These are phyloP conservation scores for Juglanconis oblonga DNA, from an alignment of 2,329 filamentous ascomycete species.

Conservation along the genomic window DNA sequence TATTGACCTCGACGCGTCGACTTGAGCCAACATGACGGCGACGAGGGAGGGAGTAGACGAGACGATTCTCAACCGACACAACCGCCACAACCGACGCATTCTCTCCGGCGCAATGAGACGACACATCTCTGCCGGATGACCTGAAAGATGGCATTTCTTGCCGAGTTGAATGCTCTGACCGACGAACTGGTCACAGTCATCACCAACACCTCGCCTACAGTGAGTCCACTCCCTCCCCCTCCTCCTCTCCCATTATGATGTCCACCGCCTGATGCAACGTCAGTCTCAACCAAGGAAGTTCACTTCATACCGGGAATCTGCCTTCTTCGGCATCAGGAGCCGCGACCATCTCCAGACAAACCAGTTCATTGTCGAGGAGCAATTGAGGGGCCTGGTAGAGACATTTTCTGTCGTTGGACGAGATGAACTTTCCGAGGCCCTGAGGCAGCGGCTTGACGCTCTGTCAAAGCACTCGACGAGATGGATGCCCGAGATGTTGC, in stretches of 20 bases:
- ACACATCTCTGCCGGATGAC: not conserved
- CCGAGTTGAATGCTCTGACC: slow-evolving; percentile 60
- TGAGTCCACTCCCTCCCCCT: slow-evolving; percentile 37
- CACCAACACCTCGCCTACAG: slow-evolving; percentile 52
- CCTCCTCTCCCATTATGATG: not conserved
- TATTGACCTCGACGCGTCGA: too few relatives aligned
- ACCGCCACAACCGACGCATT: not conserved
- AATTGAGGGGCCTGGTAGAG: slow-evolving; percentile 73
- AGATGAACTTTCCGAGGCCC: slow-evolving; percentile 72
- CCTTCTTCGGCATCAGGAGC: slow-evolving; percentile 49
- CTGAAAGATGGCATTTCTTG: slow-evolving; percentile 65
- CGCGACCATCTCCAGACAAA: slow-evolving; percentile 65
- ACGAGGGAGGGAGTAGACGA: too few relatives aligned
- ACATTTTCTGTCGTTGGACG: slow-evolving; percentile 79
- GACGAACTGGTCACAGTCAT: slow-evolving; percentile 69
- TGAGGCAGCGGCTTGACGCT: slow-evolving; percentile 41
- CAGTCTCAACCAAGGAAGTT: slow-evolving; percentile 35
- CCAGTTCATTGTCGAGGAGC: slow-evolving; percentile 67
- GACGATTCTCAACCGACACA: too few relatives aligned
- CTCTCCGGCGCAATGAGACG: slow-evolving; percentile 2
- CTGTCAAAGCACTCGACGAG: slow-evolving; percentile 41
- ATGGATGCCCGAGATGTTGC: slow-evolving; percentile 77
- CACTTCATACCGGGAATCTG: slow-evolving; percentile 44
- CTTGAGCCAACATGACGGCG: too few relatives aligned
- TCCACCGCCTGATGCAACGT: slow-evolving; percentile 18